These are phyloP conservation scores for Mycena alexandri DNA, from an alignment of 768 basidiomycete species.

Conservation along the genomic window DNA sequence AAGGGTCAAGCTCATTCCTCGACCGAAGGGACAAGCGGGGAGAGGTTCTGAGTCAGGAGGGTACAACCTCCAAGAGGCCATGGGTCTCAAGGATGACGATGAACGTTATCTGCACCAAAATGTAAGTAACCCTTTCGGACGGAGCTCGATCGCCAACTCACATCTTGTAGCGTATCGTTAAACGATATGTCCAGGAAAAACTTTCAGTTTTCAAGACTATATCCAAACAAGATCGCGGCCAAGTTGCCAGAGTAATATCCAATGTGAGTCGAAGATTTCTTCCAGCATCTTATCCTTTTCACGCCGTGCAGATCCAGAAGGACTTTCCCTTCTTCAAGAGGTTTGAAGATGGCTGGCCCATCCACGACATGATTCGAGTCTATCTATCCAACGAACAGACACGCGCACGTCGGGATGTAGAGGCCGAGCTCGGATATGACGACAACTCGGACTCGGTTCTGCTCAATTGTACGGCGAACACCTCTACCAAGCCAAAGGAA, in stretches of 20 bases:
- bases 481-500: too few species aligned
- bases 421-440: background rate
- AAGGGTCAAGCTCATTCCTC: background rate
- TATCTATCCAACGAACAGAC: constrained; percentile 11
- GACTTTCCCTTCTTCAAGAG: background rate
- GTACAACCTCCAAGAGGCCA: background rate
- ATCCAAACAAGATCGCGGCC: background rate
- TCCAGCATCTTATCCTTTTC: too few species aligned
- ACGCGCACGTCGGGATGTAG: background rate
- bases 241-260: too few species aligned
- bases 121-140: background rate
- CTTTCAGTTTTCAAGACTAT: background rate
- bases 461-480: too few species aligned
- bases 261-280: too few species aligned
- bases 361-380: background rate
- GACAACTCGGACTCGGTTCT: too few species aligned
- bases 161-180: background rate
- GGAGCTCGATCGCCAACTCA: background rate
- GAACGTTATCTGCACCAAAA: background rate
- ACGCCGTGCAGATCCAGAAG: background rate
- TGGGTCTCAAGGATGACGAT: too few species aligned
- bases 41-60: background rate
- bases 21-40: background rate
- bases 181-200: background rate
- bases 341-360: constrained; percentile 13